phyloP scores from a whole-genome alignment of 2,329 filamentous ascomycete species.

The Trichophyton simii region DNA sequence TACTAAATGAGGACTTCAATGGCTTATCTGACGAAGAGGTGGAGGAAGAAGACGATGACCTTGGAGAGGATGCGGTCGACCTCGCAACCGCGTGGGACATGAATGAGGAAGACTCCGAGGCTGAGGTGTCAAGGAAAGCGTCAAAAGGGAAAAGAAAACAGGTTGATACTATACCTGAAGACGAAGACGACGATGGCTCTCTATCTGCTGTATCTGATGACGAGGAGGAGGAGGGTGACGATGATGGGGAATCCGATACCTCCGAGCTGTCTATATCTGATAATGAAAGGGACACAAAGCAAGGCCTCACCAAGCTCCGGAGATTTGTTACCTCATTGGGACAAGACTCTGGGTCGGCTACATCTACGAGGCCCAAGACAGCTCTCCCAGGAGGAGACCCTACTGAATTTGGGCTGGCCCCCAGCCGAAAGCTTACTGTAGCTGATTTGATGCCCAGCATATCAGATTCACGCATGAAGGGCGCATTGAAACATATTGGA shows the following conservation, averaged over 20 bases:
- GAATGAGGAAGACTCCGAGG: slow-evolving; percentile 39
- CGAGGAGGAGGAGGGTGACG: slow-evolving; percentile 33
- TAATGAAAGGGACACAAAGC: slow-evolving; percentile 35
- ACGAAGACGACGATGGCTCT: slow-evolving; percentile 26
- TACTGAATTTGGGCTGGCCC: slow-evolving; percentile 46
- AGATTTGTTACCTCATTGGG: slow-evolving; percentile 56
- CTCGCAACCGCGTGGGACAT: slow-evolving; percentile 50
- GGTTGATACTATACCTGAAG: slow-evolving; percentile 20
- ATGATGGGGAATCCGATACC: slow-evolving; percentile 38
- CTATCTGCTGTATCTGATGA: slow-evolving; percentile 39
- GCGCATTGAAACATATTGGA: slow-evolving; percentile 60
- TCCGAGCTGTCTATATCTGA: slow-evolving; percentile 40
- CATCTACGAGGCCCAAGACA: slow-evolving; percentile 22
- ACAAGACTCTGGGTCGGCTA: slow-evolving; percentile 25
- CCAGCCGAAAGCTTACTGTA: slow-evolving; percentile 57
- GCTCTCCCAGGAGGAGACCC: slow-evolving; percentile 50
- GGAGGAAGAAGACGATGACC: slow-evolving; percentile 48
- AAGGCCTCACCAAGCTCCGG: slow-evolving; percentile 51
- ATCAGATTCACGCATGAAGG: slow-evolving; percentile 63
- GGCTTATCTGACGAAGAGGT: slow-evolving; percentile 27
- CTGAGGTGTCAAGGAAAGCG: slow-evolving; percentile 25
- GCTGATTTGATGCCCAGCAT: slow-evolving; percentile 62
- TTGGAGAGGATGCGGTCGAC: slow-evolving; percentile 52
- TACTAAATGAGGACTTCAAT: slow-evolving; percentile 39
- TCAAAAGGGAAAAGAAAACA: slow-evolving; percentile 18